Evolutionary conservation across 495 filamentous ascomycete genomes (phyloP), one percentile per base, ranked within the genome.

Genomic region (Patellaria atrata): DNA sequence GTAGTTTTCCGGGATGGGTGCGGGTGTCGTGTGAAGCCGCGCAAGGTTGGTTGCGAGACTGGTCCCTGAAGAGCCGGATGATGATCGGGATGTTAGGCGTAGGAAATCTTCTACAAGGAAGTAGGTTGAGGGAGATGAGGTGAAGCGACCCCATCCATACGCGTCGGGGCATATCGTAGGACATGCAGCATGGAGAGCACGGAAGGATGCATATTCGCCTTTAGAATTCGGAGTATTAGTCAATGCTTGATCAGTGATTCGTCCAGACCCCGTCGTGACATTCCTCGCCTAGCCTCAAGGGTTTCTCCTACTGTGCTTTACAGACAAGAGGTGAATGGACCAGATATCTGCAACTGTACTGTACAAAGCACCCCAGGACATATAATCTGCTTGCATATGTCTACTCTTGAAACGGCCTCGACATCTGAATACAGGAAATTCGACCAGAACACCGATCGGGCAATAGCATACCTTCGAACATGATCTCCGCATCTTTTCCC

Each of bases 31-130:
- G 55, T 96, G 86, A 23, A 94, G 59, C 50, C 68, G 73, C 0
- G 79, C 87, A 11, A 96, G 62, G 45, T 91, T 79, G 25, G 67
- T 52, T 0, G 83, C 82, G 1, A 96, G 57, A 0, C 72, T 68
- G 9, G 46, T 58, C 3, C 25, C 32, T 17, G 29, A 30, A 11
- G 47, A 43, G 25, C 44, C 41, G 15, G 33, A 24, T 1, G 17
- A 8, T 14, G 33, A 37, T 21, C 42, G 49, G 11, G 56, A 53
- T 18, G 56, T 52, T 12, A 91, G 65, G 27, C 83, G 67, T 0
- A 96, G 64, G 54, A 82, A 96, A 42, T 86, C 80, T 0, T 82
- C 93, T 0, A 65, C 75, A 9, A 96, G 71, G 50, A 83, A 93
- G 43, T 60, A 73, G 17, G 57, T 69, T 12, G 50, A 50, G 1